Percentiles rank a stretch among this genome's conserved stretches.
Conservation (phyloP, 2,329 filamentous ascomycete species). For the Arthrinium phaeospermum region DNA sequence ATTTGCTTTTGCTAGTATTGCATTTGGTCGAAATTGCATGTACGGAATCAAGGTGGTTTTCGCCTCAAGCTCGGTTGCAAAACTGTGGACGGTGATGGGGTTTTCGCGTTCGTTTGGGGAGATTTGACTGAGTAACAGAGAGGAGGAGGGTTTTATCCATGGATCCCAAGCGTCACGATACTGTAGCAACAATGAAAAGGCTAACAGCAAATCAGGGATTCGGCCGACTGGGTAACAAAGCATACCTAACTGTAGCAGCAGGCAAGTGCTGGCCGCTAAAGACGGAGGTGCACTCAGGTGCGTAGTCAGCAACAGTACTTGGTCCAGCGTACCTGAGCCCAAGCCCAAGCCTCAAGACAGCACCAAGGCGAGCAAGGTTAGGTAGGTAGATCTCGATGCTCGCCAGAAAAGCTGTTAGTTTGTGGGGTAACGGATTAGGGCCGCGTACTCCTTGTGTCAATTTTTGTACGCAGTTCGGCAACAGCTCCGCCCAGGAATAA, state of each 20-base stretch:
- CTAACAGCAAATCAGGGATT: too few relatives aligned
- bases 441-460: slow-evolving; percentile 12
- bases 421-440: slow-evolving; percentile 6
- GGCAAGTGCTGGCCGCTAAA: not conserved
- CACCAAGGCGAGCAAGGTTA: too few relatives aligned
- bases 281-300: not conserved
- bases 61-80: not conserved
- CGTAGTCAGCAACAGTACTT: slow-evolving; percentile 6
- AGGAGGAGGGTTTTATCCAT: not conserved
- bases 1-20: not conserved
- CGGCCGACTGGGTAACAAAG: too few relatives aligned
- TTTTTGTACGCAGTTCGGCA: not conserved
- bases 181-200: not conserved
- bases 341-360: too few relatives aligned
- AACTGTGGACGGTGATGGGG: not conserved
- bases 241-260: too few relatives aligned
- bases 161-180: slow-evolving; percentile 6
- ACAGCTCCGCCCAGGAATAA: not conserved
- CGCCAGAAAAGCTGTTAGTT: slow-evolving; percentile 1
- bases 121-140: not conserved
- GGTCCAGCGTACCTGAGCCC: not conserved
- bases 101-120: not conserved
- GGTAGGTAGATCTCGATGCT: not conserved
- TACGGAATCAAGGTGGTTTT: not conserved
- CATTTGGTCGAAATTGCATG: not conserved